A percentile compares a stretch with the other conserved stretches of the same genome.
These are phyloP conservation scores for Hymenoscyphus occultus DNA, from an alignment of 2,329 filamentous ascomycete genomes.

Conservation along the genomic window DNA sequence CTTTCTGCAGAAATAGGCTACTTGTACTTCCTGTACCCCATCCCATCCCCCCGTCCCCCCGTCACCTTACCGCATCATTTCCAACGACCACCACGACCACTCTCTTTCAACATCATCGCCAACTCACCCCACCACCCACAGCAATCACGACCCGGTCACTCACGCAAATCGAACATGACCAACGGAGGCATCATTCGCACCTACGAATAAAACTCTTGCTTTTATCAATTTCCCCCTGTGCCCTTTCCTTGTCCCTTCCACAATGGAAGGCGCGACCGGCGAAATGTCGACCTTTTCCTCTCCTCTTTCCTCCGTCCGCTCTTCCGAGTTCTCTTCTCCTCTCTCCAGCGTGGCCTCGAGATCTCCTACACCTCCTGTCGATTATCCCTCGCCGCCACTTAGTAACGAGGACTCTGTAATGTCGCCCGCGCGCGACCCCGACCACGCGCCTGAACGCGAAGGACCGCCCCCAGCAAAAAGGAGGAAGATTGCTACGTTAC, in stretches of 20 bases:
- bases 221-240: neutral
- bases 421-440: constrained; percentile 25
- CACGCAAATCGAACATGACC: neutral
- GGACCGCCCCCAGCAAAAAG: constrained; percentile 72
- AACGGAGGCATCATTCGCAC: neutral
- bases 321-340: constrained; percentile 29
- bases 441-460: constrained; percentile 40
- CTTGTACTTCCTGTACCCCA: neutral
- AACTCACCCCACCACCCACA: neutral
- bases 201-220: neutral
- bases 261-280: constrained; percentile 6
- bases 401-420: constrained; percentile 21
- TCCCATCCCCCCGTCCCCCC: neutral
- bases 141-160: neutral
- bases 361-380: constrained; percentile 34
- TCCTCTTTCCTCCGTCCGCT: constrained; percentile 12
- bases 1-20: neutral
- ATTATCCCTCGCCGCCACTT: constrained; percentile 35
- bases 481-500: constrained; percentile 58
- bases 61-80: neutral
- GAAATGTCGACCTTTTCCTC: constrained; percentile 7
- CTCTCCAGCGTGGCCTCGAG: constrained; percentile 38
- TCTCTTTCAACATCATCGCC: neutral
- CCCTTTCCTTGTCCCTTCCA: neutral
- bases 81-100: neutral